Percentiles rank a stretch among this genome's conserved stretches.
phyloP scores from a whole-genome alignment of 148 eudicot genomes.

The Rhododendron griersonianum region DNA sequence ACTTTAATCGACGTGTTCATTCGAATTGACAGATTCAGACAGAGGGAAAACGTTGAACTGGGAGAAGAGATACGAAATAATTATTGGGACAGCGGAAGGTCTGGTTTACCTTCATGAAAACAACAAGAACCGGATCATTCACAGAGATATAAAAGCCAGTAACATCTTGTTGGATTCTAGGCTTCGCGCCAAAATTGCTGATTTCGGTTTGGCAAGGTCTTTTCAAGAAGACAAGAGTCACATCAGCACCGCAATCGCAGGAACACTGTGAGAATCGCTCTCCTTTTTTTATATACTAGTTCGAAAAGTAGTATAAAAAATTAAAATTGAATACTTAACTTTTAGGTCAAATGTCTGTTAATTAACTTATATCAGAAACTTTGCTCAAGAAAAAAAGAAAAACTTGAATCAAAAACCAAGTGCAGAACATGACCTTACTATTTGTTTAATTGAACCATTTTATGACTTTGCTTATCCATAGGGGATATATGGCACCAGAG shows the following conservation, averaged over 20 bases:
- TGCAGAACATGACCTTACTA: not conserved
- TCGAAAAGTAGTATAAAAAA: not conserved
- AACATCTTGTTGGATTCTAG: conserved; percentile 54
- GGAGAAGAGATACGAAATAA: conserved; percentile 45
- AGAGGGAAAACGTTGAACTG: conserved; percentile 25
- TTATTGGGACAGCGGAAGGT: conserved; percentile 47
- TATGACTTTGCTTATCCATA: conserved; percentile 1
- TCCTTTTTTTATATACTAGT: not conserved
- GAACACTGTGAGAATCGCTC: conserved; percentile 43
- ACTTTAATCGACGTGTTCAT: not conserved
- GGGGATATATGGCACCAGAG: conserved; percentile 72
- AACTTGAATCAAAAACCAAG: not conserved
- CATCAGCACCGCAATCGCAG: conserved; percentile 58
- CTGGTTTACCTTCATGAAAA: conserved; percentile 62
- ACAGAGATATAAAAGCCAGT: conserved; percentile 67
- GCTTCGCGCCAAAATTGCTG: conserved; percentile 48
- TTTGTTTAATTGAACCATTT: not conserved
- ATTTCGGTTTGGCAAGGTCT: conserved; percentile 59
- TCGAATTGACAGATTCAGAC: conserved; percentile 29
- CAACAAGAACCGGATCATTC: conserved; percentile 36
- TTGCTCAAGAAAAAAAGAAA: not conserved
- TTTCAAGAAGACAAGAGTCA: conserved; percentile 57
- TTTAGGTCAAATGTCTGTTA: not conserved
- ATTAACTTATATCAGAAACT: not conserved
- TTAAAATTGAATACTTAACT: not conserved